A percentile compares a stretch with the other conserved stretches of the same genome.
phyloP scores from a whole-genome alignment of 1,284 basidiomycete genomes.

The Marasmius sp. region DNA sequence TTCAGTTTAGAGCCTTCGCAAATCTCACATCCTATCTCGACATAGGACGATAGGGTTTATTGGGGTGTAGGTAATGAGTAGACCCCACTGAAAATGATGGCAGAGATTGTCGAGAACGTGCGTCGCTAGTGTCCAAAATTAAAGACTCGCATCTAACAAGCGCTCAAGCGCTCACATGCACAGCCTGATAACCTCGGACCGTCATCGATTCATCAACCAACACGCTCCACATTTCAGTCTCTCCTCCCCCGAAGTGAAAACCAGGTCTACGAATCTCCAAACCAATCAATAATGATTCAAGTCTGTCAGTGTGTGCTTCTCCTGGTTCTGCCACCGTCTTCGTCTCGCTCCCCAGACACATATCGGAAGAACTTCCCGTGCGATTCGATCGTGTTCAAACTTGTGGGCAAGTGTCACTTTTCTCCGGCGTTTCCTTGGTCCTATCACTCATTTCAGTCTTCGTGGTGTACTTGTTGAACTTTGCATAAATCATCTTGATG shows the following conservation, averaged over 20 bases:
- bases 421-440: not conserved
- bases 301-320: not conserved
- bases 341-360: not conserved
- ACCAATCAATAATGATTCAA: not conserved
- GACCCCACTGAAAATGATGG: no score
- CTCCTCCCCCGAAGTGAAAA: not conserved
- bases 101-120: no score
- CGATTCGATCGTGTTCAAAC: not conserved
- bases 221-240: not conserved
- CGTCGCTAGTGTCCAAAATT: no score
- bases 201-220: not conserved
- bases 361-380: not conserved
- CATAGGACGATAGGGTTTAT: no score
- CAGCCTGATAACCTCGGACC: no score
- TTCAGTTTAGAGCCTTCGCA: no score
- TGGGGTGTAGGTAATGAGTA: no score
- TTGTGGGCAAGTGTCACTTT: not conserved
- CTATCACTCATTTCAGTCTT: not conserved
- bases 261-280: not conserved
- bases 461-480: not conserved
- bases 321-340: not conserved
- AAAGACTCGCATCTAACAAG: no score
- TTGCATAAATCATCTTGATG: not conserved
- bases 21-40: no score
- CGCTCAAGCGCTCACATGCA: no score